A percentile compares a stretch with the other conserved stretches of the same genome.
These are phyloP conservation scores for Chrysopogon serrulatus DNA, from an alignment of 176 grass and related monocot genomes.

Conservation along the genomic window DNA sequence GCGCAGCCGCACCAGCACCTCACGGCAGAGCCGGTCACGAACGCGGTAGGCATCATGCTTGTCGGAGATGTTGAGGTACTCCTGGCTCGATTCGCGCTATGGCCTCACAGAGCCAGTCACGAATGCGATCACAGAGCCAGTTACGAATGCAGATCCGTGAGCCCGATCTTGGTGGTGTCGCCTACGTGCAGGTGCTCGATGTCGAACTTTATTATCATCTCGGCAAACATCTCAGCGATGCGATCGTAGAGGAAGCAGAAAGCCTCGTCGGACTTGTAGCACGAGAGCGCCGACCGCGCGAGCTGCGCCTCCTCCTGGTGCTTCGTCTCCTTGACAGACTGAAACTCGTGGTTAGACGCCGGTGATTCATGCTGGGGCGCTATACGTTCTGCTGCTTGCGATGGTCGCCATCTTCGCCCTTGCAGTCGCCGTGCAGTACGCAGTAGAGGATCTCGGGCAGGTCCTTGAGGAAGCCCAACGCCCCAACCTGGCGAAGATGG, in stretches of 20 bases:
- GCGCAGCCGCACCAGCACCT: constrained; percentile 41
- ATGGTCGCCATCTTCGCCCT: not conserved
- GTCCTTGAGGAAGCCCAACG: constrained; percentile 44
- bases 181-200: not conserved
- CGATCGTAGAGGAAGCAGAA: not conserved
- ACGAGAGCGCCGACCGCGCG: not conserved
- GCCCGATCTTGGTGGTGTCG: constrained; percentile 24
- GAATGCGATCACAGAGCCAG: too few relatives aligned
- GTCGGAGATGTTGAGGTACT: constrained; percentile 29
- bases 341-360: not conserved
- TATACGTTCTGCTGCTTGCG: not conserved
- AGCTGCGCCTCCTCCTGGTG: constrained; percentile 8
- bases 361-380: not conserved
- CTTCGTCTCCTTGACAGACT: not conserved
- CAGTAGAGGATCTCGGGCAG: constrained; percentile 1
- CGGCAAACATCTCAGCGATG: not conserved
- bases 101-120: constrained; percentile 65
- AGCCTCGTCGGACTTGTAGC: not conserved
- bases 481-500: constrained; percentile 36
- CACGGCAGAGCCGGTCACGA: constrained; percentile 21
- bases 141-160: too few relatives aligned
- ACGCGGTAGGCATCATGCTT: constrained; percentile 51
- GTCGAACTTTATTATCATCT: not conserved
- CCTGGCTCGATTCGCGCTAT: constrained; percentile 35
- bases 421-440: not conserved